Conservation (phyloP, 345 rosid species). For the Dovyalis caffra region DNA sequence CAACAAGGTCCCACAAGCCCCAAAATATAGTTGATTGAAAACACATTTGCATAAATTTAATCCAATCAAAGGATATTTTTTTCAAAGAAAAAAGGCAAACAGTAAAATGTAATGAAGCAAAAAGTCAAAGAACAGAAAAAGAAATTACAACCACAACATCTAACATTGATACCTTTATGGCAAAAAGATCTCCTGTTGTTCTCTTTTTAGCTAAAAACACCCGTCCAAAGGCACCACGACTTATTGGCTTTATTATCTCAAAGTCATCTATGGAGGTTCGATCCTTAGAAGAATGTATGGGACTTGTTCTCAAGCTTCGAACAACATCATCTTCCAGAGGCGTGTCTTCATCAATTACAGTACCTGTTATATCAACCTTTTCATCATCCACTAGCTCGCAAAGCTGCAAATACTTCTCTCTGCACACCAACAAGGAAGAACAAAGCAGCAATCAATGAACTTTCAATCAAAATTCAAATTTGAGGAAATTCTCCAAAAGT, state of each 20-base stretch:
- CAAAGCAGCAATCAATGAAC: background rate
- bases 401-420: slow-evolving; percentile 97
- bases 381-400: slow-evolving; percentile 92
- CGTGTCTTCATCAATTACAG: slow-evolving; percentile 91
- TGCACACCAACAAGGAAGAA: slow-evolving; percentile 31
- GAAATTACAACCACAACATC: slow-evolving; percentile 13
- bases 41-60: background rate
- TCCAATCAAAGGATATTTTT: background rate
- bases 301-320: slow-evolving; percentile 94
- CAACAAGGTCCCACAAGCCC: background rate
- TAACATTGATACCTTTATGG: slow-evolving; percentile 68
- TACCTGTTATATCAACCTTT: slow-evolving; percentile 78
- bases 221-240: slow-evolving; percentile 99
- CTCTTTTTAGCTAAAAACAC: slow-evolving; percentile 97
- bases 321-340: slow-evolving; percentile 97
- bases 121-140: slow-evolving; percentile 2
- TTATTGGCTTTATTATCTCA: slow-evolving; percentile 97
- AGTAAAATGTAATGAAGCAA: slow-evolving; percentile 4
- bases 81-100: background rate
- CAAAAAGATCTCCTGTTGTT: slow-evolving; percentile 98
- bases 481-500: background rate
- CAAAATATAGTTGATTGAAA: background rate
- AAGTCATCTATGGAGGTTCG: slow-evolving; percentile 98
- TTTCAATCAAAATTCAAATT: slow-evolving; percentile 5
- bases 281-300: slow-evolving; percentile 78